Conservation (phyloP, 1,284 basidiomycete species). For the Blastosporella zonata region DNA sequence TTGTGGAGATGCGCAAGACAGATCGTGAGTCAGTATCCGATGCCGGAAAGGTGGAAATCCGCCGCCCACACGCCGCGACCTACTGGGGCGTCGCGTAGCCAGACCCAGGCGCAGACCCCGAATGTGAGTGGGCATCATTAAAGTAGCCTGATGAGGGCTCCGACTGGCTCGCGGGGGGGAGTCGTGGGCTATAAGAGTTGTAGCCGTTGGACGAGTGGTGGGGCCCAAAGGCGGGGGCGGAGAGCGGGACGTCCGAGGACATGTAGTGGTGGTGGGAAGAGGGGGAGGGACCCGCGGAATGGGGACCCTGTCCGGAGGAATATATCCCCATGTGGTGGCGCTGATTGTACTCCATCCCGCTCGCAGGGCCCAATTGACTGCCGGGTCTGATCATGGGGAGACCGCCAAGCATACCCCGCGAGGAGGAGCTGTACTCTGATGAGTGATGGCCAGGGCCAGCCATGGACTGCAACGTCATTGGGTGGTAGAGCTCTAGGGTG, state of each 20-base stretch:
- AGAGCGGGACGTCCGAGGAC: slow-evolving; percentile 49
- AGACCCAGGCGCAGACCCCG: slow-evolving; percentile 43
- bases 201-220: slow-evolving; percentile 35
- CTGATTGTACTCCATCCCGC: slow-evolving; percentile 29
- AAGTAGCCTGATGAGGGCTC: slow-evolving; percentile 35
- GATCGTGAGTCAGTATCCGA: too few species aligned
- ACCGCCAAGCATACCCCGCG: slow-evolving; percentile 34
- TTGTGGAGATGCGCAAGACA: neutral
- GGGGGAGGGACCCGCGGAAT: slow-evolving; percentile 27
- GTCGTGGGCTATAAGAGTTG: slow-evolving; percentile 33
- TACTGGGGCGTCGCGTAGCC: slow-evolving; percentile 48
- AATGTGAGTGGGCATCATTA: slow-evolving; percentile 38
- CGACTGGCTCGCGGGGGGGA: slow-evolving; percentile 27
- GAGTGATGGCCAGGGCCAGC: slow-evolving; percentile 32
- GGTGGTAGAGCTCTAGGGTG: slow-evolving; percentile 67
- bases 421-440: slow-evolving; percentile 28
- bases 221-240: slow-evolving; percentile 48
- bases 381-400: slow-evolving; percentile 27
- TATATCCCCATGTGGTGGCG: slow-evolving; percentile 36
- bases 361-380: slow-evolving; percentile 30
- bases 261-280: slow-evolving; percentile 38
- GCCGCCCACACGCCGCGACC: too few species aligned
- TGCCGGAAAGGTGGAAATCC: too few species aligned
- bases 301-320: slow-evolving; percentile 27
- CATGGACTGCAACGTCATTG: slow-evolving; percentile 66